A percentile compares a stretch with the other conserved stretches of the same genome.
These are phyloP conservation scores for Colletotrichum sp. DNA, from an alignment of 2,329 filamentous ascomycete genomes.

Conservation along the genomic window DNA sequence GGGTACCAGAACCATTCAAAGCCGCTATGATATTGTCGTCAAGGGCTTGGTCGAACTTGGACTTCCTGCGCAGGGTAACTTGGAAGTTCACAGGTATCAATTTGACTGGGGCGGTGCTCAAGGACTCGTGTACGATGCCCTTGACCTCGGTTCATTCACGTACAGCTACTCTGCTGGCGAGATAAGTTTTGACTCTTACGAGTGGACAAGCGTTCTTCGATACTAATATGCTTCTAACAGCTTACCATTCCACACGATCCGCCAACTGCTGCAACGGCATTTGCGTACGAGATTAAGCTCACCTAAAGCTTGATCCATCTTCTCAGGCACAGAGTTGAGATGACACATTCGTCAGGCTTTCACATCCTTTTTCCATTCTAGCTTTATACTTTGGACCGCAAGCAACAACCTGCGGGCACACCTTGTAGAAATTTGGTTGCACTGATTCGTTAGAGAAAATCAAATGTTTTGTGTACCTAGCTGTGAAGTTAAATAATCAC, in stretches of 20 bases:
- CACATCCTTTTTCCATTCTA: background rate
- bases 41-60: background rate
- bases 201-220: background rate
- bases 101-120: background rate
- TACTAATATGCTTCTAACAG: background rate
- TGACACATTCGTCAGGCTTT: rapidly evolving
- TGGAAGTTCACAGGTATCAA: background rate
- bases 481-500: rapidly evolving
- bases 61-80: background rate
- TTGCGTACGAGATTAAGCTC: background rate
- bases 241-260: background rate
- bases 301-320: background rate
- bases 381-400: background rate
- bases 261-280: background rate
- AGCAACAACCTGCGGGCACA: rapidly evolving
- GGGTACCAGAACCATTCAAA: background rate
- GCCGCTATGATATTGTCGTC: background rate
- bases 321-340: rapidly evolving
- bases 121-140: background rate
- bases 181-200: background rate
- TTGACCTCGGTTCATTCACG: background rate
- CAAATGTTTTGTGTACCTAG: rapidly evolving
- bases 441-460: rapidly evolving
- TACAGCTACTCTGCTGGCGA: background rate
- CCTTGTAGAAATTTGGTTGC: background rate